Evolutionary conservation across 768 basidiomycete genomes (phyloP), one percentile per base, ranked within the genome.

Genomic region (Kwoniella shandongensis): DNA sequence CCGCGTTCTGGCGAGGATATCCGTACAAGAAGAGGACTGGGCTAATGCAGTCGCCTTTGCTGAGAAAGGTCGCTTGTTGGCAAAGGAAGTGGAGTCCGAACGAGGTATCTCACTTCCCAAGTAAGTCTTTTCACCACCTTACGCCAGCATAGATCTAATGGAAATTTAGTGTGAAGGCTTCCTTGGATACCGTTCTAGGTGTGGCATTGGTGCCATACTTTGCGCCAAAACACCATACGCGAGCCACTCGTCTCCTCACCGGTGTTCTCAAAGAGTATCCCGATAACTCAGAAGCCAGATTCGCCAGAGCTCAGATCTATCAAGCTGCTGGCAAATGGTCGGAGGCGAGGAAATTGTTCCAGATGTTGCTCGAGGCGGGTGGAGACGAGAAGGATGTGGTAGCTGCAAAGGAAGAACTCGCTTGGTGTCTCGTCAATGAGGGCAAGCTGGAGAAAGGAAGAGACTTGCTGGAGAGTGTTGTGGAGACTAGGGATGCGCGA

Each of bases 211-310:
- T 91, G 3, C 87, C 96, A 68, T 80, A 88, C 46, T 89, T 84
- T 74, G 85, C 93, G 26, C 94, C 94, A 0, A 92, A 92, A 66
- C 87, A 97, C 65, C 94, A 98, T 71, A 65, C 79, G 11, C 84
- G 86, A 49, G 94, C 96, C 1, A 78, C 86, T 23, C 78, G 81
- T 17, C 81, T 96, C 10, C 80, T 97, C 20, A 83, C 88, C 29
- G 83, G 86, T 3, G 81, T 94, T 15, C 82, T 98, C 0, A 65
- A 78, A 1, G 77, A 81, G 30, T 83, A 86, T 36, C 83, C 88
- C 0, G 67, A 82, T 48, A 86, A 91, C 64, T 77, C 84, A 8
- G 74, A 81, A 12, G 85, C 84, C 25, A 79, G 94, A 40, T 85
- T 92, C 78, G 85, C 85, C 15, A 83, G 83, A 44, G 94, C 85